Evolutionary conservation across 2,329 filamentous ascomycete genomes (phyloP).

Genomic region (Aspergillus jensenii): DNA sequence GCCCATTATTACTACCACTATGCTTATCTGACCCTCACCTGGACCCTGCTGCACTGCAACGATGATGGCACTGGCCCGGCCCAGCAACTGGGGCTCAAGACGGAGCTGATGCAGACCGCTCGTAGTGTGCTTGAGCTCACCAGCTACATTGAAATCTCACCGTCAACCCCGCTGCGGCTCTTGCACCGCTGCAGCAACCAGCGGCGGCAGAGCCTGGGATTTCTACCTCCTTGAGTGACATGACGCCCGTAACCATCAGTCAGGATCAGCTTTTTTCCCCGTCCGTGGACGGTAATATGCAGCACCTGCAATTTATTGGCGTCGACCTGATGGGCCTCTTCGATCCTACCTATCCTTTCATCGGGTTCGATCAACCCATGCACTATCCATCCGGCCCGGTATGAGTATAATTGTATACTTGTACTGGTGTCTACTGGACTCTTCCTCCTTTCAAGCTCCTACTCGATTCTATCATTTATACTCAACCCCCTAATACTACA

Average conservation of each 20-base stretch:
- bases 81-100: constrained; percentile 15
- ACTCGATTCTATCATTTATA: too few relatives aligned
- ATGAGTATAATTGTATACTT: too few relatives aligned
- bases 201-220: too few relatives aligned
- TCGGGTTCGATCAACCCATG: background rate
- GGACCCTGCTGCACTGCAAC: constrained; percentile 27
- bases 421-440: too few relatives aligned
- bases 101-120: constrained; percentile 33
- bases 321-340: background rate
- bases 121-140: constrained; percentile 36
- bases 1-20: constrained; percentile 35
- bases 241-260: background rate
- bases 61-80: background rate
- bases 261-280: background rate
- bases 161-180: constrained; percentile 25
- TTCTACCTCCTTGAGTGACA: background rate
- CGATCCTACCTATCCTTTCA: background rate
- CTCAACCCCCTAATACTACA: too few relatives aligned
- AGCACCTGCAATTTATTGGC: background rate
- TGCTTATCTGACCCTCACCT: constrained; percentile 31
- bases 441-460: too few relatives aligned
- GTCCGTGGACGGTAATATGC: background rate
- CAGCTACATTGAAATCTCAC: constrained; percentile 32
- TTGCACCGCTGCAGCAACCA: too few relatives aligned
- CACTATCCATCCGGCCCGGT: too few relatives aligned